Evolutionary conservation across 2,329 filamentous ascomycete genomes (phyloP), one percentile per base, ranked within the genome.

Genomic region (Diaporthe vaccinii): DNA sequence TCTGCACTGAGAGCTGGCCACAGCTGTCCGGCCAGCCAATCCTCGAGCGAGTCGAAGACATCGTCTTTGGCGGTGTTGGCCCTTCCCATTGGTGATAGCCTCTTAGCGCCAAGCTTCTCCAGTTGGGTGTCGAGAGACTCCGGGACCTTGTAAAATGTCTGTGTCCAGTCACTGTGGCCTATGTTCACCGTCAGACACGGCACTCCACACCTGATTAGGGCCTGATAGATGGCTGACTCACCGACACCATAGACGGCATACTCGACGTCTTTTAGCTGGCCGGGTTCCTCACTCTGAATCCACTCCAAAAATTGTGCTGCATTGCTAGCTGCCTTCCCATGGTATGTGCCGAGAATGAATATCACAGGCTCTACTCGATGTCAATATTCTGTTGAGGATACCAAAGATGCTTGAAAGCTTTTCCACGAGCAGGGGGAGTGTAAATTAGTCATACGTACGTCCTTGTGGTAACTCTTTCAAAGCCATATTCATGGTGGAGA

Each of bases 281-380:
- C 17, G 9, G 28, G 15, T 58, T 34, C 55, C 3, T 88, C 84
- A 4, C 82, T 77, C 9, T 91, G 86, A 8, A 95, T 82, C 93
- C 93, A 95, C 28, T 87, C 84, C 31, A 92, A 88, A 78, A 95
- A 95, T 65, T 90, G 87, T 0, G 85, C 87, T 0, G 93, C 94
- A 76, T 96, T 95, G 77, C 94, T 92, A 0, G 93, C 90, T 0
- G 94, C 92, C 73, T 94, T 88, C 0, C 94, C 94, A 79, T 96
- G 93, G 78, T 95, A 96, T 57, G 53, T 57, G 25, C 53, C 53
- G 17, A 57, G 53, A 20, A 57, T 57, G 25, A 57, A 57, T 31
- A 57, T 9, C 28, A 57, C 28, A 31, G 53, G 53, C 53, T 57
- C 53, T 57, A 28, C 53, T 25, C 4, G 6, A 15, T 8, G 51